Evolutionary conservation across 768 basidiomycete species (phyloP), one percentile per base, ranked within the genome.

Genomic region (Lactarius vividus): DNA sequence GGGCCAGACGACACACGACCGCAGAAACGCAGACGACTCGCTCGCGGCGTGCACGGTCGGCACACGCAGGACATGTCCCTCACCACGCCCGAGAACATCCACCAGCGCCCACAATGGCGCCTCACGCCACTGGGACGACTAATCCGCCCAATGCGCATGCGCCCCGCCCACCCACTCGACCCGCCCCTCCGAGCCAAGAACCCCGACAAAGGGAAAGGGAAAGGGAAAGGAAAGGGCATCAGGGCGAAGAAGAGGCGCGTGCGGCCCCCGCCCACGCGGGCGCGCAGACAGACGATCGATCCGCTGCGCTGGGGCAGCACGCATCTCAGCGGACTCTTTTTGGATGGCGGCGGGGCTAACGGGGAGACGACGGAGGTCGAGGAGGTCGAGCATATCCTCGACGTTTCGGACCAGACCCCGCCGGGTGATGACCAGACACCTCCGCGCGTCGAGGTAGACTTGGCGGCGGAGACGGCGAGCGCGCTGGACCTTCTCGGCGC

Each of bases 291-390:
- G 64, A 85, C 81, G 54, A 92, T 94, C 69, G 91, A 94, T 71
- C 86, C 91, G 69, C 82, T 84, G 18, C 81, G 82, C 58, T 93
- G 85, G 80, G 88, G 85, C 28, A 88, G 89, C 52, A 79, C 80
- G 20, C 86, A 91, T 74, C 71, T 92, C 70, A 89, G 84, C 64
- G 92, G 90, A 3, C 75, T 83, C 28, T 88, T 91, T 74, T 71
- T 92, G 71, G 88, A 75, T n/a, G n/a, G n/a, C 39, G 65, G 68
- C 4, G 39, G 10, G 52, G 31, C 5, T 31, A 68, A 18, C 4
- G 44, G 56, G 3, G 65, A 53, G 29, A 40, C 55, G 5, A 53
- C 49, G 29, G 49, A 56, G 64, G 46, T 66, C 62, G 54, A 66
- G 42, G 37, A 64, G 58, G 57, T 62, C 35, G 56, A 71, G 40